Conservation (phyloP, 1,284 basidiomycete species). For the Exobasidium rhododendri region DNA sequence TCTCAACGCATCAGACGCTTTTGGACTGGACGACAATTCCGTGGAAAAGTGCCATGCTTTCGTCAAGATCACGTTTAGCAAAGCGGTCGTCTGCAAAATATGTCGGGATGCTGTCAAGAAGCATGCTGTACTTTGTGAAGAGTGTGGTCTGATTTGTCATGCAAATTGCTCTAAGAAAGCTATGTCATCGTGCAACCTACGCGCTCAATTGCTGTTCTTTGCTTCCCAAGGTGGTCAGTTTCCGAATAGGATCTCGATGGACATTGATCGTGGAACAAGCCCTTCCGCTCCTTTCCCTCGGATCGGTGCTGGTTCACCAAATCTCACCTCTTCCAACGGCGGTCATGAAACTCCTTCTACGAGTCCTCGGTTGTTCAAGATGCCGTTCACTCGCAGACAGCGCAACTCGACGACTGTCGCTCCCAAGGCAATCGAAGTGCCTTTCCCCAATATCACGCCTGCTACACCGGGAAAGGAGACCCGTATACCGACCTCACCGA, state of each 20-base stretch:
- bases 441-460: constrained; percentile 9
- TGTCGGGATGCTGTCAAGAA: constrained; percentile 78
- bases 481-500: background rate
- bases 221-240: constrained; percentile 17
- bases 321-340: background rate
- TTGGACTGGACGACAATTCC: background rate
- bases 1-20: constrained; percentile 19
- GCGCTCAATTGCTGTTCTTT: constrained; percentile 59
- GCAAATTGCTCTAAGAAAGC: constrained; percentile 72
- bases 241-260: constrained; percentile 20
- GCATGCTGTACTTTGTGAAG: constrained; percentile 79
- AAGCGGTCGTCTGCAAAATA: constrained; percentile 82
- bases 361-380: background rate
- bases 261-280: constrained; percentile 16
- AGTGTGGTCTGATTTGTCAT: constrained; percentile 85
- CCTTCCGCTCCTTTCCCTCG: constrained; percentile 10
- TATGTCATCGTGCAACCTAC: constrained; percentile 75
- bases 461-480: background rate
- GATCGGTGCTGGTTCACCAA: background rate
- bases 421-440: background rate
- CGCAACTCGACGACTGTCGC: background rate
- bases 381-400: background rate
- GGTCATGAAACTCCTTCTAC: background rate
- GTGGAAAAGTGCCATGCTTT: constrained; percentile 64
- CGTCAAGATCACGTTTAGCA: constrained; percentile 86